These are phyloP conservation scores for Cucurbita ficifolia DNA, from an alignment of 306 rosid species.

Conservation along the genomic window DNA sequence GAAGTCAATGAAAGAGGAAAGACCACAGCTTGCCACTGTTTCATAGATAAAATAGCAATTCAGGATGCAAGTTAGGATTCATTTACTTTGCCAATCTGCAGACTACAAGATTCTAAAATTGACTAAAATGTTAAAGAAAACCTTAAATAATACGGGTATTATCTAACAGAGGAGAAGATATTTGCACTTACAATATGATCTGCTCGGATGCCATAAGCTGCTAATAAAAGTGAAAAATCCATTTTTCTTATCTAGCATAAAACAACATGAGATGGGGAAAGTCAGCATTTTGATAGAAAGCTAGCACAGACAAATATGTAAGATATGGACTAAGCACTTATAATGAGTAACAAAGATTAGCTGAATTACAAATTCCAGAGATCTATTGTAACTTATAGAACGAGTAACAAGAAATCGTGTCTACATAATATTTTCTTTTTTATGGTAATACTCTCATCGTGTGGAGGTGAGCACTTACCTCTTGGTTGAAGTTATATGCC, in stretches of 20 bases:
- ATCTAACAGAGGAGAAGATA: constrained; percentile 1
- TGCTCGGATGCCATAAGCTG: constrained; percentile 53
- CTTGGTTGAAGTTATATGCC: too few relatives aligned
- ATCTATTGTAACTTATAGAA: neutral
- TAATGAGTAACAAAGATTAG: neutral
- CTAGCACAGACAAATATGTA: neutral
- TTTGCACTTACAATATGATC: constrained; percentile 66
- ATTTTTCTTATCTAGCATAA: constrained; percentile 39
- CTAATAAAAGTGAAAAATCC: constrained; percentile 19
- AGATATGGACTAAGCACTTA: neutral
- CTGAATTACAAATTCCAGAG: neutral
- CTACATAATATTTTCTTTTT: neutral
- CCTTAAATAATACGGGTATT: neutral
- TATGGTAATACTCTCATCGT: neutral
- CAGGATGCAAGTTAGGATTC: constrained; percentile 39
- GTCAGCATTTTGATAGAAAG: neutral
- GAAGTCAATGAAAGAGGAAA: constrained; percentile 74
- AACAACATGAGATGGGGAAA: constrained; percentile 10
- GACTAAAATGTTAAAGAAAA: constrained; percentile 20
- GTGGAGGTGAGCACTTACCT: too few relatives aligned
- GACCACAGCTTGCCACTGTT: constrained; percentile 89
- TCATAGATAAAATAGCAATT: constrained; percentile 54
- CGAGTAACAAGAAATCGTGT: neutral
- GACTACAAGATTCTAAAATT: constrained; percentile 21
- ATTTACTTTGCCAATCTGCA: constrained; percentile 39